Percentiles rank a stretch among this genome's conserved stretches.
Evolutionary conservation across 192 early-diverging fungal genomes (phyloP).

Genomic region (Gaertneriomyces semiglobifer): DNA sequence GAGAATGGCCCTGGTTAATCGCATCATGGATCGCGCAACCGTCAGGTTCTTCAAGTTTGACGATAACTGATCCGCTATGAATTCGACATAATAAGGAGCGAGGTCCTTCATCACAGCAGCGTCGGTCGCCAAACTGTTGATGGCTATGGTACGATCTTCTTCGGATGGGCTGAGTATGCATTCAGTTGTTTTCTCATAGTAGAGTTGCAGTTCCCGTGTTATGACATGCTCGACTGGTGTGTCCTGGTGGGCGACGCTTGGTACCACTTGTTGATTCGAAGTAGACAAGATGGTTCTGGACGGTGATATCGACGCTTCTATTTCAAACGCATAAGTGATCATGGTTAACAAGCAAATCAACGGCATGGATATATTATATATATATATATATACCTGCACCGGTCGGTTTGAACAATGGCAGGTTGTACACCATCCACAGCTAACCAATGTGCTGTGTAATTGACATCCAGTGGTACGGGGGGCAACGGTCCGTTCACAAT

Average conservation of each 20-base stretch:
- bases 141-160: conserved; percentile 66
- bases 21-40: conserved; percentile 71
- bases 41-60: conserved; percentile 57
- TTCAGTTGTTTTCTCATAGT: conserved; percentile 88
- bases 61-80: conserved; percentile 73
- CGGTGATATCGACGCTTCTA: too few species aligned
- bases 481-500: conserved; percentile 83
- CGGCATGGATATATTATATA: too few species aligned
- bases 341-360: too few species aligned
- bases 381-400: conserved; percentile 46
- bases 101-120: conserved; percentile 87
- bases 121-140: conserved; percentile 80
- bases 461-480: conserved; percentile 82
- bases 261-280: too few species aligned
- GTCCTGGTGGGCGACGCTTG: not conserved
- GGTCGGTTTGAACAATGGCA: conserved; percentile 88
- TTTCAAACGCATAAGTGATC: too few species aligned
- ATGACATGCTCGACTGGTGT: conserved; percentile 85
- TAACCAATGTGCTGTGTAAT: conserved; percentile 69
- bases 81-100: conserved; percentile 91
- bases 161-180: conserved; percentile 67
- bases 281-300: too few species aligned
- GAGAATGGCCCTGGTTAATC: conserved; percentile 73
- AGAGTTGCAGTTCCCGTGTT: conserved; percentile 90
- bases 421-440: conserved; percentile 99